Evolutionary conservation across 192 early-diverging fungal genomes (phyloP).

Genomic region (Linnemannia hyalina): DNA sequence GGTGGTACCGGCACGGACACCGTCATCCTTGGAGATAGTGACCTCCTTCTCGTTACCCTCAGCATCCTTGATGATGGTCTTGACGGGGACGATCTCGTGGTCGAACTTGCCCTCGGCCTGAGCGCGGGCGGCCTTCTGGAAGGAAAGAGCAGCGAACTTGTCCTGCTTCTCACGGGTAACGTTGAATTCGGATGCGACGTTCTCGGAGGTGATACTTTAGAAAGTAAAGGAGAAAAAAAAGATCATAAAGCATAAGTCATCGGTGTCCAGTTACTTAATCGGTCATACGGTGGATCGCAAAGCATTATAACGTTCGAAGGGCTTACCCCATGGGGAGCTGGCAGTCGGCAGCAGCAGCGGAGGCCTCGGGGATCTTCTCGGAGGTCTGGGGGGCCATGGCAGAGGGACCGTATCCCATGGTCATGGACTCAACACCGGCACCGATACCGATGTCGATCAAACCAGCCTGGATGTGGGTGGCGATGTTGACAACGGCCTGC

Average conservation of each 20-base stretch:
- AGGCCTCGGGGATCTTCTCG: conserved; percentile 78
- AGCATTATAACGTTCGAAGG: not conserved
- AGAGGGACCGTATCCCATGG: conserved; percentile 85
- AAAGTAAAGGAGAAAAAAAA: not conserved
- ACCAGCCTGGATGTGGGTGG: conserved; percentile 86
- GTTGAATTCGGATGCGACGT: conserved; percentile 91
- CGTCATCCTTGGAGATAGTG: conserved; percentile 89
- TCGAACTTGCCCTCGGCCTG: conserved; percentile 93
- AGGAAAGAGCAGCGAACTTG: conserved; percentile 87
- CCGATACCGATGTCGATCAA: conserved; percentile 93
- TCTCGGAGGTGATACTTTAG: conserved; percentile 90
- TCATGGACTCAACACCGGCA: conserved; percentile 94
- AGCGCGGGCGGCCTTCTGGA: conserved; percentile 85
- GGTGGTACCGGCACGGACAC: conserved; percentile 88
- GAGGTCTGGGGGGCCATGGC: conserved; percentile 83
- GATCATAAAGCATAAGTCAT: not conserved
- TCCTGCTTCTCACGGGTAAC: conserved; percentile 93
- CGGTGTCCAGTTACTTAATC: not conserved
- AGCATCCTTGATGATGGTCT: conserved; percentile 78
- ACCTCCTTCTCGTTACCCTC: conserved; percentile 83
- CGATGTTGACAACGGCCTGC: conserved; percentile 88
- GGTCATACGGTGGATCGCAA: no score
- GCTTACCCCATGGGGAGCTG: conserved; percentile 84
- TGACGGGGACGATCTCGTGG: conserved; percentile 92
- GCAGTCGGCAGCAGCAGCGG: conserved; percentile 83